Conservation (phyloP, 2,329 filamentous ascomycete genomes). For the Neofusicoccum ribis region DNA sequence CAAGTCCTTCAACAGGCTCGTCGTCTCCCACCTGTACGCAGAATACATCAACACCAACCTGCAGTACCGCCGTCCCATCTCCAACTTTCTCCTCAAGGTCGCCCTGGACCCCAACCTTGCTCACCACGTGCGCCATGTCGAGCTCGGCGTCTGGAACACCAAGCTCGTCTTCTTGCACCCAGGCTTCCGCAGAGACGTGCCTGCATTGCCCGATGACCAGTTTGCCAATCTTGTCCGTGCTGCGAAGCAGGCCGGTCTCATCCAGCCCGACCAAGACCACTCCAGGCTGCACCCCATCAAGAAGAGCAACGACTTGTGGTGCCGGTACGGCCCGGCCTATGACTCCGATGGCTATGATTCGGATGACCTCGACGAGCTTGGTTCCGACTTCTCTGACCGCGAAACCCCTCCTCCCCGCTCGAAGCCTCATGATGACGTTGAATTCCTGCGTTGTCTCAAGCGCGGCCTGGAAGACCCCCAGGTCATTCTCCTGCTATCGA, state of each 20-base stretch:
- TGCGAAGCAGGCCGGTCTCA: background rate
- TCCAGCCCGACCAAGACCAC: background rate
- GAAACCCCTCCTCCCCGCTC: background rate
- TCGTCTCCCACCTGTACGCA: background rate
- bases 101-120: background rate
- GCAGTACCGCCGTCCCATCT: background rate
- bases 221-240: background rate
- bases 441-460: conserved; percentile 8
- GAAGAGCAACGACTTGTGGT: background rate
- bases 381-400: background rate
- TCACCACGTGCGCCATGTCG: conserved; percentile 2
- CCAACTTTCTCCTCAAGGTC: background rate
- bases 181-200: background rate
- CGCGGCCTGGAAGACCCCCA: conserved; percentile 9
- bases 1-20: conserved; percentile 2
- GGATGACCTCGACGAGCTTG: background rate
- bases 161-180: background rate
- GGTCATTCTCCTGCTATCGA: conserved; percentile 5
- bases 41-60: conserved; percentile 18
- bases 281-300: background rate
- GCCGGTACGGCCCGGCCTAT: background rate
- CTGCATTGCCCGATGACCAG: background rate
- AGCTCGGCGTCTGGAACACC: conserved; percentile 14
- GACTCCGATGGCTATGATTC: background rate
- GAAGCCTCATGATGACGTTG: background rate